Evolutionary conservation across 2,329 filamentous ascomycete genomes (phyloP), one percentile per base, ranked within the genome.

Genomic region (Penicillium sp.): DNA sequence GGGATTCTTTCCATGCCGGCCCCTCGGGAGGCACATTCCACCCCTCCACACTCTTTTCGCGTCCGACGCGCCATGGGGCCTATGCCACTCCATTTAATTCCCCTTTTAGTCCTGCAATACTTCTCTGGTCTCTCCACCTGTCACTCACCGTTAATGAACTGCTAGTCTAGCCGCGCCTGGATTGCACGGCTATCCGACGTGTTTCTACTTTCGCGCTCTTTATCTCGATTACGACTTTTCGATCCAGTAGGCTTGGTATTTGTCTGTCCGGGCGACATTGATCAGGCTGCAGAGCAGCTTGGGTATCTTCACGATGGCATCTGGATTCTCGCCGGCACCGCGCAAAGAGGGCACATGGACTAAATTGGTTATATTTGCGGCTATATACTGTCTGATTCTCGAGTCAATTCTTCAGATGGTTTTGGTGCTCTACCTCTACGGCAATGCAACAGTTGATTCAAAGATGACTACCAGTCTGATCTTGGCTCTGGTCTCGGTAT

Each of bases 401-500:
- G 65, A 72, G 53, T 76, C 73, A 0, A 57, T 75, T n/a, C 64
- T 70, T 13, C 63, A 75, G 65, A 69, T 67, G 55, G 72, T 69
- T 0, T 49, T 76, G 6, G 68, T 73, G 5, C 57, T 75, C 3
- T 74, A 70, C 49, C 64, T 76, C 1, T 76, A 74, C 50, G 71
- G 63, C 7, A 71, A 65, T 42, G 62, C 62, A 26, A 59, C 63
- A n/a, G 73, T 76, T 31, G 74, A 76, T 54, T 69, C 67, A n/a
- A 72, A 72, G 57, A 76, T 74, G 70, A 69, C 68, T 0, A 64
- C 68, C 8, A 76, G 74, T 55, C 60, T 76, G 46, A 65, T 74
- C 16, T 61, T 76, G 7, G 64, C 69, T n/a, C 55, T 77, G 10
- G 60, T 73, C 6, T 69, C 73, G 43, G 74, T 77, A 68, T 56